Evolutionary conservation across 208 protist genomes (phyloP), one percentile per base, ranked within the genome.

Genomic region (Trypanosoma cruzi): DNA sequence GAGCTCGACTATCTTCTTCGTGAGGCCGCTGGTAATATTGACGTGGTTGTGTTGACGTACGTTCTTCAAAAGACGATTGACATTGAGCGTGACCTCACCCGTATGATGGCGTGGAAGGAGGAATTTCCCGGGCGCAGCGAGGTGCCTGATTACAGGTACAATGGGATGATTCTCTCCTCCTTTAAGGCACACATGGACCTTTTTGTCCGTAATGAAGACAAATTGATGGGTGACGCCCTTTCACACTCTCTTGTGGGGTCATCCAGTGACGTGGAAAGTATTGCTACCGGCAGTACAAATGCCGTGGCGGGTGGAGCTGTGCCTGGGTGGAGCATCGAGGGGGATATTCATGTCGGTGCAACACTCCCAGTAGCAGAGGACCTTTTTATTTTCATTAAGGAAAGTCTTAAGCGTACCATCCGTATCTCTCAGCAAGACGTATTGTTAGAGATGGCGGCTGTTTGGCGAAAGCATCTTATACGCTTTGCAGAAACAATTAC

Each of bases 21-120:
- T 7, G 85, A 92, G 56, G 70, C 79, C 14, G 82, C 64, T 28
- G 84, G 64, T 8, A 71, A 80, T 34, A 90, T 98, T 37, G 86
- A 97, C 68, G 83, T 98, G 13, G 83, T 84, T 16, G 83, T 97
- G 31, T 80, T 98, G 46, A 92, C 85, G 13, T 92, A 93, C 56
- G 83, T 97, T 3, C 82, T 98, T 28, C 90, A 96, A 54, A 97
- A 97, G 53, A 98, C 94, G 0, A 92, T 98, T 62, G 92, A 96
- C 37, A 89, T 98, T 60, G 96, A 98, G 80, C 86, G 90, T 37
- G 88, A 97, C 52, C 55, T 98, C 20, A 95, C 86, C 31, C 81
- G 86, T 44, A 65, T 80, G 64, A 94, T 97, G 80, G 78, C 84
- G 40, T 89, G 82, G 82, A 85, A 85, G 86, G 83, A 93, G 24